phyloP scores from a whole-genome alignment of 805 yeast genomes.

The Kuraishia borneana region DNA sequence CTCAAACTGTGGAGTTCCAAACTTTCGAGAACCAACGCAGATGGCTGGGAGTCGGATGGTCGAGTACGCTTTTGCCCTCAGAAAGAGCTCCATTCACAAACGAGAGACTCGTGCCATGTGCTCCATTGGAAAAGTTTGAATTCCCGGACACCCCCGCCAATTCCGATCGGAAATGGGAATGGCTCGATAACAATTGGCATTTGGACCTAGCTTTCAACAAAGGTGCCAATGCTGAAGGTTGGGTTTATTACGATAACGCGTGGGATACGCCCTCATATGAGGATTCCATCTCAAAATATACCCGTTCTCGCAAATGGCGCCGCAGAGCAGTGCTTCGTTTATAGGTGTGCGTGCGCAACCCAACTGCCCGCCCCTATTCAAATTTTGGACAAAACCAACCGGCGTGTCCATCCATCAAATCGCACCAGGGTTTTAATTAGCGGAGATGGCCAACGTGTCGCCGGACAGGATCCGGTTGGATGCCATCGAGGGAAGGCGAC shows the following conservation, averaged over 20 bases:
- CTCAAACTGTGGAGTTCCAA: slow-evolving; percentile 30
- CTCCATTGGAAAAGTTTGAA: slow-evolving; percentile 23
- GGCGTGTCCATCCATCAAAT: too few species aligned
- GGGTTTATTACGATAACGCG: slow-evolving; percentile 41
- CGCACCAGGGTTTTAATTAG: too few species aligned
- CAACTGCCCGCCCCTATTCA: too few species aligned
- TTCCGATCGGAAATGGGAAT: slow-evolving; percentile 37
- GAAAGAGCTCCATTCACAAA: slow-evolving; percentile 41
- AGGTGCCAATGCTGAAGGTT: slow-evolving; percentile 29
- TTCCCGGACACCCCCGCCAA: slow-evolving; percentile 25
- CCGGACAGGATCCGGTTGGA: slow-evolving; percentile 19
- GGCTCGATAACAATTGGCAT: slow-evolving; percentile 45
- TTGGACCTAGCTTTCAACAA: slow-evolving; percentile 29
- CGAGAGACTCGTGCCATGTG: slow-evolving; percentile 19
- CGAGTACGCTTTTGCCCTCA: slow-evolving; percentile 34
- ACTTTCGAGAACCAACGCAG: slow-evolving; percentile 48
- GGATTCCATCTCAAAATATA: slow-evolving; percentile 39
- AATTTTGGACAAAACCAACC: too few species aligned
- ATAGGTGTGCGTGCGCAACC: too few species aligned
- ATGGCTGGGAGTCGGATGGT: slow-evolving; percentile 56
- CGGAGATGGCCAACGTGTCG: slow-evolving; percentile 8
- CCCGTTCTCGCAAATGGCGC: slow-evolving; percentile 40
- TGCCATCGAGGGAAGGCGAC: slow-evolving; percentile 16
- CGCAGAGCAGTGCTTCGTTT: slow-evolving; percentile 31
- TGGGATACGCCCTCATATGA: slow-evolving; percentile 30